phyloP scores from a whole-genome alignment of 1,284 basidiomycete species.

The Ceratobasidium sp. region DNA sequence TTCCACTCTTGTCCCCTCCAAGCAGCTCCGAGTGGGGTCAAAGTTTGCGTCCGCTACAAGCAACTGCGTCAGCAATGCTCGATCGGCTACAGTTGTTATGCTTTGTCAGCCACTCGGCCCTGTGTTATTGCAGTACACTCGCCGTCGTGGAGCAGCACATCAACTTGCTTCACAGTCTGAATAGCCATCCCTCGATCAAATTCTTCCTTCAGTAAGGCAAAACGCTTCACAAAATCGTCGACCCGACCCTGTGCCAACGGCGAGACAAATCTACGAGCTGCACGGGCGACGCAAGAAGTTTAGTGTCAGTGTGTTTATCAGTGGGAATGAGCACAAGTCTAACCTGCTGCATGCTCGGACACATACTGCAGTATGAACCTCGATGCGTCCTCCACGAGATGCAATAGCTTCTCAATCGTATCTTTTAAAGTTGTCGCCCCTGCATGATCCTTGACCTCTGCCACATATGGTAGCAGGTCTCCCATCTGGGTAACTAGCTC shows the following conservation, averaged over 20 bases:
- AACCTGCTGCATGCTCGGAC: conserved; percentile 5
- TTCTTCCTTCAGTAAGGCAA: not conserved
- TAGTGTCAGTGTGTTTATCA: not conserved
- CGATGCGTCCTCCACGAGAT: conserved; percentile 9
- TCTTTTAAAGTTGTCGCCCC: not conserved
- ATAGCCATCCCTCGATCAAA: conserved; percentile 13
- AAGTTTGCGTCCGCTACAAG: not conserved
- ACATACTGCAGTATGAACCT: not conserved
- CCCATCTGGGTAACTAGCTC: not conserved
- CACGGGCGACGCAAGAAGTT: not conserved
- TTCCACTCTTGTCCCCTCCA: conserved; percentile 5
- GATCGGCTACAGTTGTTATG: not conserved
- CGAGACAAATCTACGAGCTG: not conserved
- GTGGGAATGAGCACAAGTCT: not conserved
- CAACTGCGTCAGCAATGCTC: not conserved
- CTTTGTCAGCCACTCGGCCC: not conserved
- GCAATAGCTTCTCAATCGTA: not conserved
- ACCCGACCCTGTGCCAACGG: conserved; percentile 13
- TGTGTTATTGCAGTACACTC: not conserved
- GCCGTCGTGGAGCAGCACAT: conserved; percentile 6
- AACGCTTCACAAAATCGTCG: not conserved
- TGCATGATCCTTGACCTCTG: not conserved
- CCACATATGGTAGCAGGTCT: conserved; percentile 6
- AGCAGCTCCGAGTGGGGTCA: not conserved
- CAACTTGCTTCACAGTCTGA: conserved; percentile 1